phyloP scores from a whole-genome alignment of 179 eudicot genomes.

The Spinacia oleracea region DNA sequence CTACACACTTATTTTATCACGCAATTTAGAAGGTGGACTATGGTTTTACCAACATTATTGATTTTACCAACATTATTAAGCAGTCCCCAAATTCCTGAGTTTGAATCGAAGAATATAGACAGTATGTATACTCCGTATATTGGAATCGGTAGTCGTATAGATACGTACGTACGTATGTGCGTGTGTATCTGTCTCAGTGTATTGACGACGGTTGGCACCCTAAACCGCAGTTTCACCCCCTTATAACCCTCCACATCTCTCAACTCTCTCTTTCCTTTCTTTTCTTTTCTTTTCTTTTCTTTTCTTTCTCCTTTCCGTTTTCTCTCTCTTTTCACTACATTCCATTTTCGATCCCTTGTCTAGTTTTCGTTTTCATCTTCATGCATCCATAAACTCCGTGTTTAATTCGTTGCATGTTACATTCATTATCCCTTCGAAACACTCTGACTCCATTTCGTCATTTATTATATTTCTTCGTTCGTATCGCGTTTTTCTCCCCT shows the following conservation, averaged over 20 bases:
- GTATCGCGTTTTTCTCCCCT: background rate
- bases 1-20: no score
- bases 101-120: no score
- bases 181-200: slow-evolving; percentile 42
- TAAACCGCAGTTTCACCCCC: slow-evolving; percentile 60
- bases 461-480: slow-evolving; percentile 13
- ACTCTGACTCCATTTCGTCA: background rate
- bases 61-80: no score
- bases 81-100: no score
- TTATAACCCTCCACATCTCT: slow-evolving; percentile 56
- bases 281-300: no score
- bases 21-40: no score
- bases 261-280: slow-evolving; percentile 11
- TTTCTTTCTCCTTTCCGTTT: no score
- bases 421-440: background rate
- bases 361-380: background rate
- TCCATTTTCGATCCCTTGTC: background rate
- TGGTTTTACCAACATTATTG: no score
- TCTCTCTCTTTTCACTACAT: slow-evolving; percentile 20
- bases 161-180: slow-evolving; percentile 1
- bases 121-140: no score
- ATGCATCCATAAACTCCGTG: background rate
- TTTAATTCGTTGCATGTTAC: slow-evolving; percentile 23
- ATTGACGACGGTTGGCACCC: slow-evolving; percentile 70
- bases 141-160: no score